Conservation (phyloP, 1,284 basidiomycete genomes). For the Rhodotorula sp. region DNA sequence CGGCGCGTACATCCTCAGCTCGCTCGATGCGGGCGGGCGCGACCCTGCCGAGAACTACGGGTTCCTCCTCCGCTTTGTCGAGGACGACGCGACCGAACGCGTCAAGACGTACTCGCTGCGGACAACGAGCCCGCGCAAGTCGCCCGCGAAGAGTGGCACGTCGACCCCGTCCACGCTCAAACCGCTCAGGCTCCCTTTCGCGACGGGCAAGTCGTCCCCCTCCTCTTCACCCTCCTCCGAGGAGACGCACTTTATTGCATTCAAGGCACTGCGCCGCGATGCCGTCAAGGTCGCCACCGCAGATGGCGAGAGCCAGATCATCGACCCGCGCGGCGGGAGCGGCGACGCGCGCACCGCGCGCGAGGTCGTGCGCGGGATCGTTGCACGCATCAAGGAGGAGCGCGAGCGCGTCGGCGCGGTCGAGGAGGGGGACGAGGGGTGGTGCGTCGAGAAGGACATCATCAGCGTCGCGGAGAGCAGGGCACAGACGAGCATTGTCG, state of each 20-base stretch:
- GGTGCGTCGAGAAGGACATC: conserved; percentile 70
- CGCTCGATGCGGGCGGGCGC: conserved; percentile 82
- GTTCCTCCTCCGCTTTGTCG: conserved; percentile 73
- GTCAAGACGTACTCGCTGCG: conserved; percentile 79
- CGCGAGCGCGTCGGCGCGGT: conserved; percentile 63
- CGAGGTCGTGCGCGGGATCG: conserved; percentile 73
- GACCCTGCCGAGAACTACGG: conserved; percentile 80
- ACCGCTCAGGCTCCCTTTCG: conserved; percentile 5
- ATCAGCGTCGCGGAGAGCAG: conserved; percentile 59
- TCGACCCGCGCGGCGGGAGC: conserved; percentile 68
- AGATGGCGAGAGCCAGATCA: conserved; percentile 59
- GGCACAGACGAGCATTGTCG: conserved; percentile 31
- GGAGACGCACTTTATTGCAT: conserved; percentile 52
- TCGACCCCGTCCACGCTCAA: neutral
- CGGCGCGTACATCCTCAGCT: conserved; percentile 88
- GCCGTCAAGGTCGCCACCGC: conserved; percentile 42
- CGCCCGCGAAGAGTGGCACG: neutral
- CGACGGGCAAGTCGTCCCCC: conserved; percentile 2
- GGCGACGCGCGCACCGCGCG: conserved; percentile 67
- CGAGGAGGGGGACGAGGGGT: conserved; percentile 53
- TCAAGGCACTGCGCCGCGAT: conserved; percentile 55
- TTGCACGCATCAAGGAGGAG: conserved; percentile 66
- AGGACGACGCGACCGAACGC: conserved; percentile 64
- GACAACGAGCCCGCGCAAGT: conserved; percentile 55
- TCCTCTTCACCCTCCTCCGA: neutral